These are phyloP conservation scores for Talaromyces sp. DNA, from an alignment of 2,329 filamentous ascomycete species.

Conservation along the genomic window DNA sequence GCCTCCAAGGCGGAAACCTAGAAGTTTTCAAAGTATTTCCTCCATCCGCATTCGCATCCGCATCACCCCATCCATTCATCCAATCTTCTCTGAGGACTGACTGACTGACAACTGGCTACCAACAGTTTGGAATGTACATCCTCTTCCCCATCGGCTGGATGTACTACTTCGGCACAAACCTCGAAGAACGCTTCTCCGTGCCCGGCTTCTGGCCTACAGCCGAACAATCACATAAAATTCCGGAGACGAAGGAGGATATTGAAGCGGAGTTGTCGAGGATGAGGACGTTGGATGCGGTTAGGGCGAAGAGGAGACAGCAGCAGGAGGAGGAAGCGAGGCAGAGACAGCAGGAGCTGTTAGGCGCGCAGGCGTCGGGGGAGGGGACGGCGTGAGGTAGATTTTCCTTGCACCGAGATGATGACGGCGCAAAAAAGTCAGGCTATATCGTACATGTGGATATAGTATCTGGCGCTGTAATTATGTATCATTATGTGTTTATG, in stretches of 20 bases:
- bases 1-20: slow-evolving; percentile 79
- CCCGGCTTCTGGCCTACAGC: slow-evolving; percentile 88
- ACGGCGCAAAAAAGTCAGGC: background rate
- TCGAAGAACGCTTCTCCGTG: slow-evolving; percentile 85
- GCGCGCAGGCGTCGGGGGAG: background rate
- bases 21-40: slow-evolving; percentile 83
- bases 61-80: background rate
- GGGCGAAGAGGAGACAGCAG: slow-evolving; percentile 47
- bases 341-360: slow-evolving; percentile 2
- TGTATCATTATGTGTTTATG: slow-evolving; percentile 9
- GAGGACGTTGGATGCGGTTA: slow-evolving; percentile 48
- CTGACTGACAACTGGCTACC: no score
- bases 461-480: background rate
- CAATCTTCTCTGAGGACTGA: no score
- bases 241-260: slow-evolving; percentile 59
- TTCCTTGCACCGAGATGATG: background rate
- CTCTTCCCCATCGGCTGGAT: slow-evolving; percentile 98
- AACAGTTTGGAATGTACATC: slow-evolving; percentile 94
- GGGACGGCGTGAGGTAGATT: background rate
- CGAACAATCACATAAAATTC: slow-evolving; percentile 53
- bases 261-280: slow-evolving; percentile 73
- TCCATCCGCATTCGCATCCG: no score
- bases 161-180: slow-evolving; percentile 99
- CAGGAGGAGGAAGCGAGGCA: slow-evolving; percentile 24
- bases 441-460: background rate